Percentiles rank a stretch among this genome's conserved stretches.
phyloP scores from a whole-genome alignment of 1,139 yeast species.

The Hemisphaericaspora xylanilytica region DNA sequence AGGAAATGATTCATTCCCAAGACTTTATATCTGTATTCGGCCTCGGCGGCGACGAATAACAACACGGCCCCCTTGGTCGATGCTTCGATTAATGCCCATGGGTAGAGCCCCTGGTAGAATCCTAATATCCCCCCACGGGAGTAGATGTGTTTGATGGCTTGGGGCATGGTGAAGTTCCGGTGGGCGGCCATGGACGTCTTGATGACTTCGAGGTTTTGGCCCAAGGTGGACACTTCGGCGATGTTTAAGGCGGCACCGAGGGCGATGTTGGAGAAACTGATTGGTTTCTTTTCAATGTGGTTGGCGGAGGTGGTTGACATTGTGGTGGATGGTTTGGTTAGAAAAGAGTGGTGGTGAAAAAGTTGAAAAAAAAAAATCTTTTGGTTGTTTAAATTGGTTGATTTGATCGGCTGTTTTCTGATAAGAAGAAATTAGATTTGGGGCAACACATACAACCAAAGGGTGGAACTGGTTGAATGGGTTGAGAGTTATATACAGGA shows the following conservation, averaged over 20 bases:
- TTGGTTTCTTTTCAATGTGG: slow-evolving; percentile 70
- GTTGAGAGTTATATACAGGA: too few relatives aligned
- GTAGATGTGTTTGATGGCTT: slow-evolving; percentile 78
- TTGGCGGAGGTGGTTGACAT: not conserved
- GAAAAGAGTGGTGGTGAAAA: too few relatives aligned
- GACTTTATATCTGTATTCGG: slow-evolving; percentile 70
- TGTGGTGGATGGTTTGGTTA: too few relatives aligned
- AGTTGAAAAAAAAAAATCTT: too few relatives aligned
- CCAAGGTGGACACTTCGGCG: slow-evolving; percentile 91
- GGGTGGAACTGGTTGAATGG: too few relatives aligned
- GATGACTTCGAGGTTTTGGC: slow-evolving; percentile 93
- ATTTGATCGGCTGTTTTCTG: too few relatives aligned
- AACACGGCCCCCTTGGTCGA: slow-evolving; percentile 98
- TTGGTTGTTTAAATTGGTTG: too few relatives aligned
- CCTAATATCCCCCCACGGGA: slow-evolving; percentile 90
- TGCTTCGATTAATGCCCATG: slow-evolving; percentile 99
- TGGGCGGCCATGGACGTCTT: slow-evolving; percentile 99
- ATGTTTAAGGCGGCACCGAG: slow-evolving; percentile 92
- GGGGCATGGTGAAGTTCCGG: slow-evolving; percentile 63
- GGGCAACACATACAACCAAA: too few relatives aligned
- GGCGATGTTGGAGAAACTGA: slow-evolving; percentile 83
- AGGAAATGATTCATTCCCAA: slow-evolving; percentile 70
- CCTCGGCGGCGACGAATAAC: slow-evolving; percentile 87
- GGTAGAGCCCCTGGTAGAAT: slow-evolving; percentile 94
- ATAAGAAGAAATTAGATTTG: too few relatives aligned